phyloP scores from a whole-genome alignment of 2,329 filamentous ascomycete species.

The Zasmidium cellare region DNA sequence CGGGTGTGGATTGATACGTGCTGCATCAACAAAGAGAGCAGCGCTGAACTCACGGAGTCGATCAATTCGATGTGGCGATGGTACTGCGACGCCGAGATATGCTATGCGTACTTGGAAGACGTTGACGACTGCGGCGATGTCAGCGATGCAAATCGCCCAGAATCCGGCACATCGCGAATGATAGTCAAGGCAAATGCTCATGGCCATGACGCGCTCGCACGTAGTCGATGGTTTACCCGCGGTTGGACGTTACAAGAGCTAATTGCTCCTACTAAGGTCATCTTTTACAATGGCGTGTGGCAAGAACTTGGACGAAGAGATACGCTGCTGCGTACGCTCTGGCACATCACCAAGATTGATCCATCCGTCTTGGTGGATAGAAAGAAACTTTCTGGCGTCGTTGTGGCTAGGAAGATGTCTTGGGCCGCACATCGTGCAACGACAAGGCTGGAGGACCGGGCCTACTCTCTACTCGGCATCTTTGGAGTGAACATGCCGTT shows the following conservation, averaged over 20 bases:
- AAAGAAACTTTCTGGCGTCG: background rate
- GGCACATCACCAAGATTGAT: background rate
- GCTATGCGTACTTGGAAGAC: slow-evolving; percentile 14
- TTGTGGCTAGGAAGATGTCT: slow-evolving; percentile 5
- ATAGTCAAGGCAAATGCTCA: background rate
- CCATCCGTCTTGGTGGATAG: background rate
- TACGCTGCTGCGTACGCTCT: background rate
- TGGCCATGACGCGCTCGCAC: background rate
- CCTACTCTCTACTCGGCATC: slow-evolving; percentile 47
- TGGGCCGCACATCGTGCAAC: slow-evolving; percentile 10
- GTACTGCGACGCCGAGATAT: slow-evolving; percentile 11
- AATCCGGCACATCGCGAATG: too few relatives aligned
- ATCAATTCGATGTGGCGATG: slow-evolving; percentile 21
- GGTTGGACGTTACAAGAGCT: slow-evolving; percentile 6
- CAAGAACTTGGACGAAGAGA: slow-evolving; percentile 10
- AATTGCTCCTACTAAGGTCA: too few relatives aligned
- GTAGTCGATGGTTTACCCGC: slow-evolving; percentile 2
- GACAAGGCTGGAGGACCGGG: slow-evolving; percentile 40
- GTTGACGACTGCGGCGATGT: slow-evolving; percentile 1
- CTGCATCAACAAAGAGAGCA: slow-evolving; percentile 20
- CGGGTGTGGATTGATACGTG: slow-evolving; percentile 7
- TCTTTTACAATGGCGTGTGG: slow-evolving; percentile 5
- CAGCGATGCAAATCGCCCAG: too few relatives aligned
- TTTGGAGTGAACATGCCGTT: slow-evolving; percentile 47
- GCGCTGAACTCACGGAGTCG: slow-evolving; percentile 18